Percentiles rank a stretch among this genome's conserved stretches.
phyloP scores from a whole-genome alignment of 2,329 filamentous ascomycete species.

The Penicillium sp. region DNA sequence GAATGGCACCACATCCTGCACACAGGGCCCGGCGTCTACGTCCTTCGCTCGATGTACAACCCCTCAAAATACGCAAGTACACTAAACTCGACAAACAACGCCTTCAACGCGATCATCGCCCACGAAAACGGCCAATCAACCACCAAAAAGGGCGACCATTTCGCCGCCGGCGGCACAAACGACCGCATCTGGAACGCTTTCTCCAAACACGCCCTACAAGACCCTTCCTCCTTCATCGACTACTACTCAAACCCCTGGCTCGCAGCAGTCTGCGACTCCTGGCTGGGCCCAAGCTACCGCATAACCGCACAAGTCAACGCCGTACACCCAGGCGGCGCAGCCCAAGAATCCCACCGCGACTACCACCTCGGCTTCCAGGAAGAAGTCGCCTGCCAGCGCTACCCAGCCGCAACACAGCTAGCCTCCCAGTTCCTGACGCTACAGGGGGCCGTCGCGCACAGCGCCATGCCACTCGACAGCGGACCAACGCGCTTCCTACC shows the following conservation, averaged over 20 bases:
- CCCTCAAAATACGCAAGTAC: conserved; percentile 35
- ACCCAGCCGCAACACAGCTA: conserved; percentile 55
- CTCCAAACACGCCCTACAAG: conserved; percentile 57
- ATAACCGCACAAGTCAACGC: conserved; percentile 64
- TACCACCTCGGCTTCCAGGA: conserved; percentile 66
- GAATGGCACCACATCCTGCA: conserved; percentile 61
- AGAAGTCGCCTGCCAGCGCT: conserved; percentile 45
- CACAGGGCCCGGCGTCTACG: conserved; percentile 59
- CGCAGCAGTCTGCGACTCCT: conserved; percentile 52
- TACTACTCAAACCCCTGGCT: conserved; percentile 65
- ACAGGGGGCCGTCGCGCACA: conserved; percentile 63
- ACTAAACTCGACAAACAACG: conserved; percentile 49
- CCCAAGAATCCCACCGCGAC: conserved; percentile 61
- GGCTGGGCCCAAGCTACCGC: conserved; percentile 61
- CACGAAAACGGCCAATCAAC: conserved; percentile 42
- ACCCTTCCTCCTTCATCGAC: conserved; percentile 53
- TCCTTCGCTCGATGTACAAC: conserved; percentile 54
- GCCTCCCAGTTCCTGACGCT: conserved; percentile 60
- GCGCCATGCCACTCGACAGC: conserved; percentile 57
- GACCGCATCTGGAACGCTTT: conserved; percentile 67
- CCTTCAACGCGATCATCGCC: conserved; percentile 52
- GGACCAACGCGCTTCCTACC: conserved; percentile 63
- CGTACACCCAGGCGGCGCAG: conserved; percentile 57
- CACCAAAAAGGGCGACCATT: conserved; percentile 57
- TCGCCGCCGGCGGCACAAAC: conserved; percentile 57